Percentiles rank a stretch among this genome's conserved stretches.
Evolutionary conservation across 2,329 filamentous ascomycete genomes (phyloP).

Genomic region (Sphaerulina vaccinii): DNA sequence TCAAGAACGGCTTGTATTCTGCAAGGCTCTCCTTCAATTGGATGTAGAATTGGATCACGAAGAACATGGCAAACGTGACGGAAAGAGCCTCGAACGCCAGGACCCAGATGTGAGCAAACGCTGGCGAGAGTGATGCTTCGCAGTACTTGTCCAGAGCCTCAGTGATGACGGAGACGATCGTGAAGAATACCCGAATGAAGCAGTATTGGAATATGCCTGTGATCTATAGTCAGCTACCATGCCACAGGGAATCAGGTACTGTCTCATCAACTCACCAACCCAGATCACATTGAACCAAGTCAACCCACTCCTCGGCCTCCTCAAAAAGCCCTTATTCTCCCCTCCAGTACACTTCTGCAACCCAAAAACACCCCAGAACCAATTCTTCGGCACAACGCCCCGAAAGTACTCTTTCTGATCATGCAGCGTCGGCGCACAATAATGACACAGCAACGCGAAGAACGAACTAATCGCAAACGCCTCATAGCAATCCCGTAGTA

Average conservation of each 20-base stretch:
- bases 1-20: slow-evolving; percentile 71
- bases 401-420: slow-evolving; percentile 81
- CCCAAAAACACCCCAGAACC: slow-evolving; percentile 73
- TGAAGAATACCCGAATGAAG: slow-evolving; percentile 76
- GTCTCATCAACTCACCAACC: slow-evolving; percentile 24
- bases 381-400: slow-evolving; percentile 63
- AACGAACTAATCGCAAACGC: slow-evolving; percentile 86
- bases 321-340: slow-evolving; percentile 62
- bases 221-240: slow-evolving; percentile 25
- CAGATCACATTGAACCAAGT: slow-evolving; percentile 77
- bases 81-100: slow-evolving; percentile 68
- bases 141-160: slow-evolving; percentile 72
- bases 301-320: slow-evolving; percentile 74
- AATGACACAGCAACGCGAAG: slow-evolving; percentile 78
- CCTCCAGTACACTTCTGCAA: slow-evolving; percentile 69
- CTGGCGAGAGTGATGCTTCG: slow-evolving; percentile 71
- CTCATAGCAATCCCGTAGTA: slow-evolving; percentile 82
- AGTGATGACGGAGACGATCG: slow-evolving; percentile 71
- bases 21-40: slow-evolving; percentile 69
- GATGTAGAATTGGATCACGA: slow-evolving; percentile 80
- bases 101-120: slow-evolving; percentile 84
- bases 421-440: slow-evolving; percentile 73
- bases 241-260: neutral
- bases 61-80: slow-evolving; percentile 84
- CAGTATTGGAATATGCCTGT: slow-evolving; percentile 80